Evolutionary conservation across 768 basidiomycete genomes (phyloP).

Genomic region (Leccinum aurantiacum): DNA sequence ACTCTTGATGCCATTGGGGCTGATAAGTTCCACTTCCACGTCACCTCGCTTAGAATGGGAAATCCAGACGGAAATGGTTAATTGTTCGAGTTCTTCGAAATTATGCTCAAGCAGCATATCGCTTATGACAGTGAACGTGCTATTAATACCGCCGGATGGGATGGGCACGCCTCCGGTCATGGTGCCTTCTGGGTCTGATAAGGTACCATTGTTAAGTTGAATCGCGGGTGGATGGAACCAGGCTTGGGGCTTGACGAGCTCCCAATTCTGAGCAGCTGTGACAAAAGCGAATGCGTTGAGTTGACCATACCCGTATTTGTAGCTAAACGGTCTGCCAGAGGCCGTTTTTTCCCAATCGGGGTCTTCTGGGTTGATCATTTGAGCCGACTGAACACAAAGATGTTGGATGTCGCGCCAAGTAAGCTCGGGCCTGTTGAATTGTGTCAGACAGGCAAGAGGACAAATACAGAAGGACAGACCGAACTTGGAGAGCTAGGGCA

Average conservation of each 20-base stretch:
- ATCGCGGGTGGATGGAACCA: conserved; percentile 81
- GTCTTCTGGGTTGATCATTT: conserved; percentile 81
- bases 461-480: conserved; percentile 46
- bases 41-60: conserved; percentile 85
- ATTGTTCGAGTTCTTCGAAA: conserved; percentile 86
- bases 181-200: conserved; percentile 42
- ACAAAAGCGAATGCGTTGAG: conserved; percentile 84
- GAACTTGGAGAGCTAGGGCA: conserved; percentile 82
- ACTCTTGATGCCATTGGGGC: conserved; percentile 84
- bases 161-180: conserved; percentile 71
- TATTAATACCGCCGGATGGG: conserved; percentile 58
- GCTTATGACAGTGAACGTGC: conserved; percentile 63
- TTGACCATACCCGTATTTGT: conserved; percentile 95
- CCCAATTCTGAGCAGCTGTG: conserved; percentile 77
- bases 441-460: conserved; percentile 13
- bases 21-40: conserved; percentile 85
- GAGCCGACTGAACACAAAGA: conserved; percentile 74
- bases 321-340: conserved; percentile 52
- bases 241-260: conserved; percentile 89
- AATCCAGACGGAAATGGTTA: conserved; percentile 93
- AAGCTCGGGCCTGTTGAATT: conserved; percentile 71
- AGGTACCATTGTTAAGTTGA: conserved; percentile 60
- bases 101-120: conserved; percentile 71
- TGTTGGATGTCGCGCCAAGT: conserved; percentile 97
- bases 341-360: conserved; percentile 92